These are phyloP conservation scores for Geranomyces michiganensis DNA, from an alignment of 192 early-diverging fungal species.

Conservation along the genomic window DNA sequence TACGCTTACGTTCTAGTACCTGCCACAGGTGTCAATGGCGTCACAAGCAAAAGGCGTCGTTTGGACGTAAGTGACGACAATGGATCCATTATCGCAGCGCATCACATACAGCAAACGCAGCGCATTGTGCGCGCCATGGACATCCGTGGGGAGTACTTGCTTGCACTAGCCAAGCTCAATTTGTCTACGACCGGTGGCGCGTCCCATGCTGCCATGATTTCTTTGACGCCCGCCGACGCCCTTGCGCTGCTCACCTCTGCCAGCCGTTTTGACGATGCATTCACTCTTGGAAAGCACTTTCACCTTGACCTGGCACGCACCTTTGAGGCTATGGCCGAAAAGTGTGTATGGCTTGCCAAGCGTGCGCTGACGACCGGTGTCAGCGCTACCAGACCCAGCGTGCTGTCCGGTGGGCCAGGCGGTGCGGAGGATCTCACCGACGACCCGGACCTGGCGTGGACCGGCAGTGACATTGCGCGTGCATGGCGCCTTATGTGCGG, in stretches of 20 bases:
- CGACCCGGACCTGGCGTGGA: conserved; percentile 27
- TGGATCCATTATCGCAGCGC: background rate
- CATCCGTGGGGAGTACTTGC: conserved; percentile 38
- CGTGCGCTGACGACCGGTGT: background rate
- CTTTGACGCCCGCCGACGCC: conserved; percentile 27
- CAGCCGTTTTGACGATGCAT: conserved; percentile 36
- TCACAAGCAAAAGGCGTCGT: background rate
- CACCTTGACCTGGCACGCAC: conserved; percentile 22
- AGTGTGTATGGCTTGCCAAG: conserved; percentile 19
- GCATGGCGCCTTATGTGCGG: conserved; percentile 40
- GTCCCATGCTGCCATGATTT: background rate
- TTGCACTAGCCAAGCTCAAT: conserved; percentile 36
- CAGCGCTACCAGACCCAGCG: background rate
- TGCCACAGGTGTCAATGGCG: background rate
- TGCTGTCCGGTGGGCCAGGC: background rate
- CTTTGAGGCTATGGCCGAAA: conserved; percentile 33
- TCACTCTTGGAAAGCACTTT: conserved; percentile 34
- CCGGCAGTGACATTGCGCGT: conserved; percentile 26
- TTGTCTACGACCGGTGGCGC: conserved; percentile 1
- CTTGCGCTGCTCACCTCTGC: conserved; percentile 28
- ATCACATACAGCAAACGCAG: background rate
- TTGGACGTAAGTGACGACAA: background rate
- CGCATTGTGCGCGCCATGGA: conserved; percentile 10
- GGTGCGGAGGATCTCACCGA: conserved; percentile 22
- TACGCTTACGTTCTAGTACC: conserved; percentile 33